Conservation (phyloP, 1,284 basidiomycete genomes). For the Moesziomyces parantarcticus region DNA sequence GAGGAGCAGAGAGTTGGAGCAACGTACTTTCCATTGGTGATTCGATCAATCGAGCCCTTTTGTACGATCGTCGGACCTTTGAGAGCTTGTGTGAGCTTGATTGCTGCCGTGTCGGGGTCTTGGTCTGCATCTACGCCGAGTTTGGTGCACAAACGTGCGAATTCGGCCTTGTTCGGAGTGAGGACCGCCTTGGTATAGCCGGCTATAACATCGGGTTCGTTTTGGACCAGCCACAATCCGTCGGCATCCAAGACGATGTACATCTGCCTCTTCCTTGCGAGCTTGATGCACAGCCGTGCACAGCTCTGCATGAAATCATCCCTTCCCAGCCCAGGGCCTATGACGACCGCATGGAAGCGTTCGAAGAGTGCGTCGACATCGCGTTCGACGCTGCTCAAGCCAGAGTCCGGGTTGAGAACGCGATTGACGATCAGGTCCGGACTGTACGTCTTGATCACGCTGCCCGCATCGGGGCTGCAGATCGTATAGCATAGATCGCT, state of each 20-base stretch:
- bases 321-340: conserved; percentile 83
- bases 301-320: conserved; percentile 87
- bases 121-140: conserved; percentile 70
- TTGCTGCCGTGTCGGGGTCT: conserved; percentile 68
- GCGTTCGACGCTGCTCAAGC: conserved; percentile 69
- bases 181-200: conserved; percentile 84
- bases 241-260: conserved; percentile 95
- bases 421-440: conserved; percentile 95
- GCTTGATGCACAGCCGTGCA: conserved; percentile 70
- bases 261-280: conserved; percentile 75
- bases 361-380: conserved; percentile 78
- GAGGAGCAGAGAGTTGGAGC: not conserved
- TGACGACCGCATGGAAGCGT: conserved; percentile 88
- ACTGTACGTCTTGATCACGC: conserved; percentile 93
- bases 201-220: conserved; percentile 78
- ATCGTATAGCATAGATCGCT: conserved; percentile 96
- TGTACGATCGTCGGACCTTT: conserved; percentile 91
- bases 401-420: conserved; percentile 73
- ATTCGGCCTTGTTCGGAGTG: conserved; percentile 95
- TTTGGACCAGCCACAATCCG: conserved; percentile 81
- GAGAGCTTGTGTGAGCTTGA: conserved; percentile 75
- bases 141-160: conserved; percentile 82
- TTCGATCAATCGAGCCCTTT: conserved; percentile 75
- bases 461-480: conserved; percentile 85
- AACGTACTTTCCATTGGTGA: conserved; percentile 50